Percentiles rank a stretch among this genome's conserved stretches.
Evolutionary conservation across 352 stramenopile species (phyloP).

Genomic region (Pythium vanterpoolii): DNA sequence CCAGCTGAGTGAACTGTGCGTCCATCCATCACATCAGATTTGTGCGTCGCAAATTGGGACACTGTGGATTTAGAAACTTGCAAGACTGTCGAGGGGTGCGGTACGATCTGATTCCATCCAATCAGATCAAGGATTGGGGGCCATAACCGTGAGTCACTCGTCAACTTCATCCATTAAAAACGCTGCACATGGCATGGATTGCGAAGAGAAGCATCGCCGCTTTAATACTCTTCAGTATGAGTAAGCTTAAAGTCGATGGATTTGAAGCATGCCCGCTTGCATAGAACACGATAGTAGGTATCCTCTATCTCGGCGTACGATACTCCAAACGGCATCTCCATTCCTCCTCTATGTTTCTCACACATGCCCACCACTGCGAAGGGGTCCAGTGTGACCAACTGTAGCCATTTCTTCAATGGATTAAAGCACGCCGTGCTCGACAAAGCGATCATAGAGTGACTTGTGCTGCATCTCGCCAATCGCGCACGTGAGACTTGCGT

Average conservation of each 20-base stretch:
- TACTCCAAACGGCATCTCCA: too few relatives aligned
- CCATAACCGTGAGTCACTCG: not conserved
- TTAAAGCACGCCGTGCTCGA: constrained; percentile 45
- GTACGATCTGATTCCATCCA: not conserved
- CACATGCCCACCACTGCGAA: too few relatives aligned
- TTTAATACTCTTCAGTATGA: too few relatives aligned
- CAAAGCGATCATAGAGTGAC: constrained; percentile 59
- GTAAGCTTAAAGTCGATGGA: too few relatives aligned
- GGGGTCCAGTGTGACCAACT: not conserved
- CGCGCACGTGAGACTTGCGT: constrained; percentile 67
- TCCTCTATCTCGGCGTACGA: too few relatives aligned
- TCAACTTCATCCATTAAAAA: too few relatives aligned
- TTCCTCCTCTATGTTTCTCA: not conserved
- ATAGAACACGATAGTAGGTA: too few relatives aligned
- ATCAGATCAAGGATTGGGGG: not conserved
- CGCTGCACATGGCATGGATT: too few relatives aligned
- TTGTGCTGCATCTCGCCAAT: constrained; percentile 84
- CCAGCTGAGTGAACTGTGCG: constrained; percentile 1
- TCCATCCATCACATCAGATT: too few relatives aligned
- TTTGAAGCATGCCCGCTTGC: too few relatives aligned
- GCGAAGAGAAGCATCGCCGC: too few relatives aligned
- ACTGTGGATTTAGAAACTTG: not conserved
- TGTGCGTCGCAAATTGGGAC: constrained; percentile 7
- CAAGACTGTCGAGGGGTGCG: constrained; percentile 1
- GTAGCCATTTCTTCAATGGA: not conserved